Conservation (phyloP, 1,139 yeast genomes). For the Ogataea hybrid region DNA sequence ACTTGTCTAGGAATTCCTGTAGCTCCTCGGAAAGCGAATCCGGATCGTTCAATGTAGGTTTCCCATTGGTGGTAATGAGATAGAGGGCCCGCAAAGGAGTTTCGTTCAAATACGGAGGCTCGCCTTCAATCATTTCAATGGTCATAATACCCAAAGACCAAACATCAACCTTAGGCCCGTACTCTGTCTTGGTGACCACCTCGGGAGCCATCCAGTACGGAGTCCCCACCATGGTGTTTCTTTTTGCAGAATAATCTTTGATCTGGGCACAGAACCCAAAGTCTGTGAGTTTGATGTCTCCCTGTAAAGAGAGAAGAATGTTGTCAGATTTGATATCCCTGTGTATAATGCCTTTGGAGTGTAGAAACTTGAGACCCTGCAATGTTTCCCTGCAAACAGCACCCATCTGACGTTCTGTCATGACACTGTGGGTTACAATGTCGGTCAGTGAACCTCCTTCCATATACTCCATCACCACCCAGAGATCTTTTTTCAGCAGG, state of each 20-base stretch:
- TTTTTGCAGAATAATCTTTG: slow-evolving; percentile 76
- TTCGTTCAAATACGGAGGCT: slow-evolving; percentile 95
- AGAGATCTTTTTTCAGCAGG: slow-evolving; percentile 68
- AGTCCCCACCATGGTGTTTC: slow-evolving; percentile 99
- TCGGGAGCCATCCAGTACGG: slow-evolving; percentile 99
- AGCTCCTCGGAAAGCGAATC: slow-evolving; percentile 69
- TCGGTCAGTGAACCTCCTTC: slow-evolving; percentile 97
- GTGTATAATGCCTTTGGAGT: slow-evolving; percentile 92
- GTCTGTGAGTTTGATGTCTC: slow-evolving; percentile 88
- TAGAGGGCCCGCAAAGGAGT: slow-evolving; percentile 91
- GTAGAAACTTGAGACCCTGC: slow-evolving; percentile 81
- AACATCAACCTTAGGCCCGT: slow-evolving; percentile 95
- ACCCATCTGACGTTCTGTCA: slow-evolving; percentile 98
- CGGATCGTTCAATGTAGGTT: slow-evolving; percentile 89
- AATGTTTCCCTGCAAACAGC: slow-evolving; percentile 93
- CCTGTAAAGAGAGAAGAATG: slow-evolving; percentile 74
- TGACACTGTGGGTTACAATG: slow-evolving; percentile 89
- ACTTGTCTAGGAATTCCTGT: slow-evolving; percentile 69
- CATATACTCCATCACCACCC: slow-evolving; percentile 99
- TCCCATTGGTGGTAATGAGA: slow-evolving; percentile 93
- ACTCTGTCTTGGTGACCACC: slow-evolving; percentile 89
- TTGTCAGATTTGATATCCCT: slow-evolving; percentile 96
- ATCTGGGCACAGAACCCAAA: slow-evolving; percentile 96
- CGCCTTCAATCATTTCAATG: slow-evolving; percentile 98
- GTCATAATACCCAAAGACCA: slow-evolving; percentile 99